phyloP scores from a whole-genome alignment of 768 basidiomycete genomes.

The Strobilomyces dryophilus region DNA sequence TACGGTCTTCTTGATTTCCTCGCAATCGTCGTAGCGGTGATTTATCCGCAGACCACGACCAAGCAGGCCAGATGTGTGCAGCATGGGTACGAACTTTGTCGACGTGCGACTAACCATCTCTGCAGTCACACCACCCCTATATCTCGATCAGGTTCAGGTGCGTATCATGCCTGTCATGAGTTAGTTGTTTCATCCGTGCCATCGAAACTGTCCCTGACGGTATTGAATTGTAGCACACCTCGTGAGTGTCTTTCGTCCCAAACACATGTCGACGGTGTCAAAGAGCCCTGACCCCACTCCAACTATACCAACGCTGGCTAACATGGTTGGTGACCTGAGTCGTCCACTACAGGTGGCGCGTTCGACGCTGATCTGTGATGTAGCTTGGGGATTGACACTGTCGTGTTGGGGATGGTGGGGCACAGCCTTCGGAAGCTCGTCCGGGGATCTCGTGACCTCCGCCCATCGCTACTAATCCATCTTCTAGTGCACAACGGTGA shows the following conservation, averaged over 20 bases:
- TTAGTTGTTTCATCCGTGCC: too few relatives aligned
- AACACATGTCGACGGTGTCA: too few relatives aligned
- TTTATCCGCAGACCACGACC: not conserved
- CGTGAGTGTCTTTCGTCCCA: slow-evolving; percentile 1
- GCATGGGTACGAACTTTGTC: not conserved
- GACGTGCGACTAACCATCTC: too few relatives aligned
- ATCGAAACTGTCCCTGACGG: too few relatives aligned
- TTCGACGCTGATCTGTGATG: not conserved
- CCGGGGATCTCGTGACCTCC: not conserved
- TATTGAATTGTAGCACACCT: too few relatives aligned
- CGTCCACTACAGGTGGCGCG: not conserved
- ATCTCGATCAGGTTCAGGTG: too few relatives aligned
- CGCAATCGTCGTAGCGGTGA: slow-evolving; percentile 4
- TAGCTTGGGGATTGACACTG: slow-evolving; percentile 7
- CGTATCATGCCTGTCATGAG: too few relatives aligned
- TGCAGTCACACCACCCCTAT: too few relatives aligned
- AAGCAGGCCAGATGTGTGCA: too few relatives aligned
- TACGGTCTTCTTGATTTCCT: slow-evolving; percentile 3
- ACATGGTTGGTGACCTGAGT: slow-evolving; percentile 7
- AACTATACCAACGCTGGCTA: slow-evolving; percentile 11
- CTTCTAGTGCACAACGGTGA: slow-evolving; percentile 9
- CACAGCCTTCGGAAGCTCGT: slow-evolving; percentile 1
- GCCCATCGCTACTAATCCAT: slow-evolving; percentile 1
- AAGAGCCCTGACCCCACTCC: not conserved
- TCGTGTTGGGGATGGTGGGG: slow-evolving; percentile 2